These are phyloP conservation scores for Marasmius tenuissimus DNA, from an alignment of 1,284 basidiomycete genomes.

Conservation along the genomic window DNA sequence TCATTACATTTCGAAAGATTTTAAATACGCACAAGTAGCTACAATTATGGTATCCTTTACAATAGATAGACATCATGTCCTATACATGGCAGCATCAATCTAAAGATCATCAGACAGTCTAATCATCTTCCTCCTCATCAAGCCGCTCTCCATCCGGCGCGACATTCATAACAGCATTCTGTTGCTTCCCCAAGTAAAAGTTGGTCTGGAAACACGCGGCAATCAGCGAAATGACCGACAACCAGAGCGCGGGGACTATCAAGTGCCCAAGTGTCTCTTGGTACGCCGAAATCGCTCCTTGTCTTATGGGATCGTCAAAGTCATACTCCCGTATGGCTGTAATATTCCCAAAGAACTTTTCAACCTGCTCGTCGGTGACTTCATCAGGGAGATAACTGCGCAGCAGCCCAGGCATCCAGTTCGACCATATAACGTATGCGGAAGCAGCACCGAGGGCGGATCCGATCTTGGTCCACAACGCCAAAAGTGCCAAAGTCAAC, in stretches of 20 bases:
- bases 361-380: conserved; percentile 18
- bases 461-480: conserved; percentile 23
- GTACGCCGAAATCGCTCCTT: conserved; percentile 20
- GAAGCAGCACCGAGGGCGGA: conserved; percentile 22
- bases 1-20: too few relatives aligned
- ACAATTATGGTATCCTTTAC: too few relatives aligned
- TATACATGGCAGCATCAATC: neutral
- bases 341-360: conserved; percentile 20
- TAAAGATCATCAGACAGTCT: neutral
- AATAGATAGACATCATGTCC: neutral
- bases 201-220: conserved; percentile 20
- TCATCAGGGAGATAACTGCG: conserved; percentile 18
- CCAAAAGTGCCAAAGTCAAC: conserved; percentile 20
- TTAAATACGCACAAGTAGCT: too few relatives aligned
- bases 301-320: conserved; percentile 8
- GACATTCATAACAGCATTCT: conserved; percentile 16
- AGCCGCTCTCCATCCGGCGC: conserved; percentile 11
- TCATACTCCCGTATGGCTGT: conserved; percentile 17
- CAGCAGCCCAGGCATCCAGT: conserved; percentile 19
- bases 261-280: conserved; percentile 20
- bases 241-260: conserved; percentile 20
- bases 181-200: conserved; percentile 12
- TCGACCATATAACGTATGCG: conserved; percentile 24
- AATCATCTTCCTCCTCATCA: neutral
- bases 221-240: conserved; percentile 21